Percentiles rank a stretch among this genome's conserved stretches.
phyloP scores from a whole-genome alignment of 2,329 filamentous ascomycete species.

The Dissoconium aciculare region DNA sequence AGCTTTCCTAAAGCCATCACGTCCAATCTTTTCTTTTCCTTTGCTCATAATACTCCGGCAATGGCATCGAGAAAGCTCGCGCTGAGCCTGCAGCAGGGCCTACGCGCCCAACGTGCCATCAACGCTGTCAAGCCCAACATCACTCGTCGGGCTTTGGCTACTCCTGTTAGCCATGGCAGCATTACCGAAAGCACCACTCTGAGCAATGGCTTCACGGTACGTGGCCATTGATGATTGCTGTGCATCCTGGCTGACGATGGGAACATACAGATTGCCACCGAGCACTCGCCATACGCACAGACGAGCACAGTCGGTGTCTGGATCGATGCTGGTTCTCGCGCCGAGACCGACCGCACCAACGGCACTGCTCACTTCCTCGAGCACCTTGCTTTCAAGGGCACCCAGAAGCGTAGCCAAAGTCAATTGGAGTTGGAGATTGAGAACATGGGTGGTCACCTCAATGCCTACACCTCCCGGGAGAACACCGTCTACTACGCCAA shows the following conservation, averaged over 20 bases:
- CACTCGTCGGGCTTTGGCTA: slow-evolving; percentile 69
- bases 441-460: slow-evolving; percentile 98
- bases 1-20: slow-evolving; percentile 8
- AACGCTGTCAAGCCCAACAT: slow-evolving; percentile 48
- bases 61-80: slow-evolving; percentile 98
- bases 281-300: slow-evolving; percentile 96
- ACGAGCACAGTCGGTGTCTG: slow-evolving; percentile 97
- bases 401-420: slow-evolving; percentile 82
- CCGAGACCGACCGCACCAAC: slow-evolving; percentile 97
- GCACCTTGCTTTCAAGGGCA: slow-evolving; percentile 99
- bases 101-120: slow-evolving; percentile 76
- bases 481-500: slow-evolving; percentile 99
- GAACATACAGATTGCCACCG: slow-evolving; percentile 67
- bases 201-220: slow-evolving; percentile 91
- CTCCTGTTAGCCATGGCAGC: slow-evolving; percentile 56
- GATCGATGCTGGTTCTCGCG: slow-evolving; percentile 97
- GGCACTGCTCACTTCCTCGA: slow-evolving; percentile 99
- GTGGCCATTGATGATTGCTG: slow-evolving; percentile 18
- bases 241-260: slow-evolving; percentile 2
- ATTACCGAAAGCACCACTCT: slow-evolving; percentile 94
- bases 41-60: slow-evolving; percentile 20
- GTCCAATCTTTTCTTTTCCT: slow-evolving; percentile 26
- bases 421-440: slow-evolving; percentile 99
- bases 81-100: slow-evolving; percentile 79
- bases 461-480: slow-evolving; percentile 98